These are phyloP conservation scores for Zymoseptoria crescenta DNA, from an alignment of 2,329 filamentous ascomycete species.

Conservation along the genomic window DNA sequence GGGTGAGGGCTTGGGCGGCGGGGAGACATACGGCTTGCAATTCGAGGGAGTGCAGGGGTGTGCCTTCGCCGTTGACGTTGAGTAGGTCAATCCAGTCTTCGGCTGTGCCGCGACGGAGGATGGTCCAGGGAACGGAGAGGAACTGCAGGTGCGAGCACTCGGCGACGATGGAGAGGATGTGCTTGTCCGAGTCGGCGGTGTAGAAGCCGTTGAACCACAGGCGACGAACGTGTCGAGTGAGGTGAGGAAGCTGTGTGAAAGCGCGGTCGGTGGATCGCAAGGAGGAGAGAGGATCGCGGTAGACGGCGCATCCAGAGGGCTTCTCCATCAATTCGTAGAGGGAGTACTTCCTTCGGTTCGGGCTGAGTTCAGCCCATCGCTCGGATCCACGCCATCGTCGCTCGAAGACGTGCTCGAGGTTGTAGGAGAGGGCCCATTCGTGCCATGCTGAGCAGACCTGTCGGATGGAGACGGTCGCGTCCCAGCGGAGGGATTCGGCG, in stretches of 20 bases:
- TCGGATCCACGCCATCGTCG: constrained; percentile 46
- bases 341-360: constrained; percentile 34
- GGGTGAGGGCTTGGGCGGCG: constrained; percentile 35
- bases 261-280: constrained; percentile 42
- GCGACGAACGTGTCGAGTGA: constrained; percentile 43
- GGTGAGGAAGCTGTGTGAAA: constrained; percentile 37
- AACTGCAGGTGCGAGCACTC: constrained; percentile 42
- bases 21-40: constrained; percentile 45
- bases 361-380: constrained; percentile 44
- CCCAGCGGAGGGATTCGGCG: constrained; percentile 46
- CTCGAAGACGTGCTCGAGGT: constrained; percentile 45
- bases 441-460: constrained; percentile 46
- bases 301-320: constrained; percentile 42
- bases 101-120: constrained; percentile 42
- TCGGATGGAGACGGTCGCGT: constrained; percentile 41
- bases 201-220: constrained; percentile 51
- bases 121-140: constrained; percentile 47
- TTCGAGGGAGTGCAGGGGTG: constrained; percentile 44
- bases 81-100: constrained; percentile 44
- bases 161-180: constrained; percentile 42
- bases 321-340: constrained; percentile 43
- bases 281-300: constrained; percentile 45
- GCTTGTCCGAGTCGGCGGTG: constrained; percentile 42
- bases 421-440: constrained; percentile 46
- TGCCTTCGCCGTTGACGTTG: constrained; percentile 32